Conservation (phyloP, 345 rosid genomes). For the Turnera subulata region DNA sequence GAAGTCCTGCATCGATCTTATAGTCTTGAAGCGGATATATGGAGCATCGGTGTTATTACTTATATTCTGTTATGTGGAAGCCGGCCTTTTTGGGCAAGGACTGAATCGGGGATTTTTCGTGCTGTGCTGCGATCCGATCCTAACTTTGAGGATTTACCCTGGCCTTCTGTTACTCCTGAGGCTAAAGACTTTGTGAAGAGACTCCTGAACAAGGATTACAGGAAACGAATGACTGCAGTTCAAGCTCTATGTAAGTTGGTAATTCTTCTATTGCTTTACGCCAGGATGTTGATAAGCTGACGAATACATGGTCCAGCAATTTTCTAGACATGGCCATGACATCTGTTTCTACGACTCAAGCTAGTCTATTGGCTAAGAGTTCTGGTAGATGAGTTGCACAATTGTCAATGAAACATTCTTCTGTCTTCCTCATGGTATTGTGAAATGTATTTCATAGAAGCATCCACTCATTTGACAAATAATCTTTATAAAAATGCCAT, state of each 20-base stretch:
- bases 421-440: too few species aligned
- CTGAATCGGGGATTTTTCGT: slow-evolving; percentile 95
- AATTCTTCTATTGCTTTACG: slow-evolving; percentile 1
- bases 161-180: slow-evolving; percentile 81
- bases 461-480: background rate
- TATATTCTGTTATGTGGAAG: slow-evolving; percentile 95
- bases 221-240: slow-evolving; percentile 97
- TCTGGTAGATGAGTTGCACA: background rate
- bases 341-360: background rate
- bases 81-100: slow-evolving; percentile 92
- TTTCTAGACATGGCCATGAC: background rate
- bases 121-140: slow-evolving; percentile 92
- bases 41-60: slow-evolving; percentile 96
- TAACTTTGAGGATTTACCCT: slow-evolving; percentile 81
- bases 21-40: slow-evolving; percentile 86
- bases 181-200: slow-evolving; percentile 91
- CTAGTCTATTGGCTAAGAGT: background rate
- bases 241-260: slow-evolving; percentile 77
- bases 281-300: background rate
- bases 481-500: background rate
- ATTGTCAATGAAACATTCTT: background rate
- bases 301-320: background rate
- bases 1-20: slow-evolving; percentile 98
- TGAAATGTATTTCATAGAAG: too few species aligned
- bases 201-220: slow-evolving; percentile 87